A percentile compares a stretch with the other conserved stretches of the same genome.
Evolutionary conservation across 768 basidiomycete species (phyloP).

Genomic region (Lactarius hengduanensis): DNA sequence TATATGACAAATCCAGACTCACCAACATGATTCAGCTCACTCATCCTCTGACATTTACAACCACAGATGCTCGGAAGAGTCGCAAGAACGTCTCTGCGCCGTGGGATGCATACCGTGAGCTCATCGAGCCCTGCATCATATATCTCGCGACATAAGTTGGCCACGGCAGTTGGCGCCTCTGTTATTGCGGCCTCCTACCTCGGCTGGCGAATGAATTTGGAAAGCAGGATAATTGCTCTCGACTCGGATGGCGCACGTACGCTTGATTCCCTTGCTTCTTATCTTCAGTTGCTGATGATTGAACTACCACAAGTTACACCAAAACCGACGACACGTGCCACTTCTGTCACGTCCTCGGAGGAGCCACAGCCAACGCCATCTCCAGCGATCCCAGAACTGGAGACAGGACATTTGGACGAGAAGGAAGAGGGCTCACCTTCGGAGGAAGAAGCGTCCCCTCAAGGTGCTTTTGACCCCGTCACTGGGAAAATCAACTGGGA

Average conservation of each 20-base stretch:
- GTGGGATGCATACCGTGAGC: constrained; percentile 23
- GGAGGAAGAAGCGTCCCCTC: constrained; percentile 33
- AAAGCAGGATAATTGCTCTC: constrained; percentile 29
- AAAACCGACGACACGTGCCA: constrained; percentile 10
- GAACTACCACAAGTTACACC: constrained; percentile 17
- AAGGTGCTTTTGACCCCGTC: constrained; percentile 85
- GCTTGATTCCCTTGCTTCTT: neutral
- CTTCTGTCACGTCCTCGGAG: constrained; percentile 11
- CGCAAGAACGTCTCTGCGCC: constrained; percentile 19
- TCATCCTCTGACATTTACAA: neutral
- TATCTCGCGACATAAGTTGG: constrained; percentile 26
- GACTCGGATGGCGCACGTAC: constrained; percentile 28
- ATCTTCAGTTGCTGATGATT: constrained; percentile 17
- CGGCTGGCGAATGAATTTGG: constrained; percentile 34
- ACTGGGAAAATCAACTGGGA: constrained; percentile 99
- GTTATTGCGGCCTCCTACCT: constrained; percentile 36
- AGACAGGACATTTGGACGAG: constrained; percentile 7
- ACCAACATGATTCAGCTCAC: neutral
- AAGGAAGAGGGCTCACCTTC: constrained; percentile 31
- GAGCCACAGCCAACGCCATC: constrained; percentile 11
- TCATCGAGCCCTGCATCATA: constrained; percentile 6
- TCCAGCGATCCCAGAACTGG: neutral
- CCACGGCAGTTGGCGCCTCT: constrained; percentile 34
- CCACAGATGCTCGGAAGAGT: constrained; percentile 24
- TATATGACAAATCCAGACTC: neutral